Conservation (phyloP, 805 yeast species). For the Schizosaccharomyces octosporus region DNA sequence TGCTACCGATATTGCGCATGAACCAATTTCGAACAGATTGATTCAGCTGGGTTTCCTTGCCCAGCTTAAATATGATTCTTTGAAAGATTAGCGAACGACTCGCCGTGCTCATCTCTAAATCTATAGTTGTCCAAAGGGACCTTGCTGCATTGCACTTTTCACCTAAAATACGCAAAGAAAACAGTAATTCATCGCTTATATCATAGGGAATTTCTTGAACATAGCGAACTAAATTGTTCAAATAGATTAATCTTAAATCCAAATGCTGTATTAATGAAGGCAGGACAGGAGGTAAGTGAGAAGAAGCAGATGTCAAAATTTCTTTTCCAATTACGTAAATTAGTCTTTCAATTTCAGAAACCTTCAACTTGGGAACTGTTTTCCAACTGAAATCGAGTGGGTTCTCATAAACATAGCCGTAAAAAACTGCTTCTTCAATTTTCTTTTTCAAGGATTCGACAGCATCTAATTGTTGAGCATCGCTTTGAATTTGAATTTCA, state of each 20-base stretch:
- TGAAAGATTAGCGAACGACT: background rate
- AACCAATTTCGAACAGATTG: background rate
- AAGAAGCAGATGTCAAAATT: background rate
- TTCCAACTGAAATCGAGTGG: background rate
- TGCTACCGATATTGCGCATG: background rate
- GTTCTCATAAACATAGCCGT: slow-evolving; percentile 15
- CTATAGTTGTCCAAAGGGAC: background rate
- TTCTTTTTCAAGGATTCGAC: slow-evolving; percentile 32
- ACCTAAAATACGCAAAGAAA: background rate
- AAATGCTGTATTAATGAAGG: background rate
- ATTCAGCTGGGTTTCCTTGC: background rate
- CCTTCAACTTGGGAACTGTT: too few species aligned
- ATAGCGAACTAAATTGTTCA: background rate
- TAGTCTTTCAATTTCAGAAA: background rate
- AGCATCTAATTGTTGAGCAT: background rate
- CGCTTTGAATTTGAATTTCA: slow-evolving; percentile 25
- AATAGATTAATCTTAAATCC: background rate
- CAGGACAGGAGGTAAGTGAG: background rate
- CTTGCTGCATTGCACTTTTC: background rate
- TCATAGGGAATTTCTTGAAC: background rate
- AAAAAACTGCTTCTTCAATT: slow-evolving; percentile 65
- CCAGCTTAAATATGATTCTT: background rate
- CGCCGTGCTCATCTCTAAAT: background rate
- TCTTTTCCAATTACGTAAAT: background rate
- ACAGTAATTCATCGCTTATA: background rate